A percentile compares a stretch with the other conserved stretches of the same genome.
These are phyloP conservation scores for Trypanosoma mega DNA, from an alignment of 208 protist genomes.

Conservation along the genomic window DNA sequence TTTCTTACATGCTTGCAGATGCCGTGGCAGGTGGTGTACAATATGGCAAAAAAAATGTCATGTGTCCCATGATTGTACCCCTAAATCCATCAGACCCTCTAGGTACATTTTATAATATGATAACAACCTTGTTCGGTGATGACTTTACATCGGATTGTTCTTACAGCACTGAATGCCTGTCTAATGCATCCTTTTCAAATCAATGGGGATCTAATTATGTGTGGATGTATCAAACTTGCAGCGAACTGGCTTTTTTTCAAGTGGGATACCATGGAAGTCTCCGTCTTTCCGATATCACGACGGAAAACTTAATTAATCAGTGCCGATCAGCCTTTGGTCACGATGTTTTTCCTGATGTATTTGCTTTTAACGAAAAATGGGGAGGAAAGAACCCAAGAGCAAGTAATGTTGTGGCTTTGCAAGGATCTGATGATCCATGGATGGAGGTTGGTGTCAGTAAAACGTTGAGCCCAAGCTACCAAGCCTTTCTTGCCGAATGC, in stretches of 20 bases:
- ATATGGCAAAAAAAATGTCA: constrained; percentile 35
- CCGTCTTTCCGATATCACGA: constrained; percentile 22
- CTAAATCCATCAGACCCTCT: constrained; percentile 17
- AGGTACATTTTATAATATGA: constrained; percentile 14
- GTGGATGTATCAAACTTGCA: constrained; percentile 45
- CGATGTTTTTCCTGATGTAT: constrained; percentile 34
- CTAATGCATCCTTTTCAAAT: constrained; percentile 26
- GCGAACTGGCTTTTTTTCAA: constrained; percentile 43
- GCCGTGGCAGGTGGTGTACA: constrained; percentile 39
- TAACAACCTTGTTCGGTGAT: constrained; percentile 27
- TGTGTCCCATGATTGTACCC: constrained; percentile 26
- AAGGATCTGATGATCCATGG: constrained; percentile 44
- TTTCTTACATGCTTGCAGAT: constrained; percentile 41
- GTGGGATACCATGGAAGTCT: constrained; percentile 36
- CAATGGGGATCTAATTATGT: constrained; percentile 29
- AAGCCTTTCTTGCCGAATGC: constrained; percentile 32
- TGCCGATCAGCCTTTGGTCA: constrained; percentile 35
- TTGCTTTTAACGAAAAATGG: constrained; percentile 35
- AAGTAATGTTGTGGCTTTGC: constrained; percentile 33
- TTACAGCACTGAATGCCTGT: constrained; percentile 40
- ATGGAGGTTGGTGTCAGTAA: constrained; percentile 26
- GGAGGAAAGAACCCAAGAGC: constrained; percentile 31
- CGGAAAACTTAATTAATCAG: constrained; percentile 36
- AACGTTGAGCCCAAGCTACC: constrained; percentile 20
- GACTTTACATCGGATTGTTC: constrained; percentile 33